Conservation (phyloP, 2,329 filamentous ascomycete species). For the Cercospora brassicicola region DNA sequence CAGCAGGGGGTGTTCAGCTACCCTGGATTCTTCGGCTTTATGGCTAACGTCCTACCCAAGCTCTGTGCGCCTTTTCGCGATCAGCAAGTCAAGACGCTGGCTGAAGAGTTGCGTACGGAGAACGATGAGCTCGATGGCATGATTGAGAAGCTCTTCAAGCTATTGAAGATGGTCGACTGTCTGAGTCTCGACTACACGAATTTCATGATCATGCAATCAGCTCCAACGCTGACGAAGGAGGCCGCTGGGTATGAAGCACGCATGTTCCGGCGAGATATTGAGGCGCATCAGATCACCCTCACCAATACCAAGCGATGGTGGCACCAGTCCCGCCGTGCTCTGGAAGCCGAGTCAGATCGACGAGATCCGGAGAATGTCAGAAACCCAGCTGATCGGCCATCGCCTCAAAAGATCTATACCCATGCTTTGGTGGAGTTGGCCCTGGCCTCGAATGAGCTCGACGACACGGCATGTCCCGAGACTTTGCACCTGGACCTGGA, state of each 20-base stretch:
- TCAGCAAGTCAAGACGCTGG: slow-evolving; percentile 67
- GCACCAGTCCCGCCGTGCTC: slow-evolving; percentile 63
- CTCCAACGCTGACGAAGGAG: slow-evolving; percentile 69
- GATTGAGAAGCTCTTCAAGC: slow-evolving; percentile 72
- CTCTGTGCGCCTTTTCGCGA: slow-evolving; percentile 81
- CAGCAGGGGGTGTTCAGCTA: slow-evolving; percentile 74
- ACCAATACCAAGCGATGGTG: slow-evolving; percentile 65
- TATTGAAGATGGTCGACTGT: slow-evolving; percentile 73
- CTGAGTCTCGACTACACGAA: slow-evolving; percentile 82
- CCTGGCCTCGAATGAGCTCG: slow-evolving; percentile 62
- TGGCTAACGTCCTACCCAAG: slow-evolving; percentile 72
- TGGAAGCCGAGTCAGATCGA: slow-evolving; percentile 64
- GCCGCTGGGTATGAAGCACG: slow-evolving; percentile 73
- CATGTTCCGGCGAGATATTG: slow-evolving; percentile 66
- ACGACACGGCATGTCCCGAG: slow-evolving; percentile 62
- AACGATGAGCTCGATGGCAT: slow-evolving; percentile 59
- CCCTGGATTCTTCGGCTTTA: slow-evolving; percentile 74
- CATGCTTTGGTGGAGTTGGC: slow-evolving; percentile 75
- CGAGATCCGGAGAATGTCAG: slow-evolving; percentile 69
- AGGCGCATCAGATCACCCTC: slow-evolving; percentile 56
- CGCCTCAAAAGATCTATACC: slow-evolving; percentile 69
- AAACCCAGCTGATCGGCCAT: slow-evolving; percentile 62
- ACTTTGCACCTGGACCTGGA: slow-evolving; percentile 69
- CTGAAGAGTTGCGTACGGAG: slow-evolving; percentile 53
- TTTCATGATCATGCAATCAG: slow-evolving; percentile 71